Conservation (phyloP, 805 yeast genomes). For the Cyberlindnera maritima region DNA sequence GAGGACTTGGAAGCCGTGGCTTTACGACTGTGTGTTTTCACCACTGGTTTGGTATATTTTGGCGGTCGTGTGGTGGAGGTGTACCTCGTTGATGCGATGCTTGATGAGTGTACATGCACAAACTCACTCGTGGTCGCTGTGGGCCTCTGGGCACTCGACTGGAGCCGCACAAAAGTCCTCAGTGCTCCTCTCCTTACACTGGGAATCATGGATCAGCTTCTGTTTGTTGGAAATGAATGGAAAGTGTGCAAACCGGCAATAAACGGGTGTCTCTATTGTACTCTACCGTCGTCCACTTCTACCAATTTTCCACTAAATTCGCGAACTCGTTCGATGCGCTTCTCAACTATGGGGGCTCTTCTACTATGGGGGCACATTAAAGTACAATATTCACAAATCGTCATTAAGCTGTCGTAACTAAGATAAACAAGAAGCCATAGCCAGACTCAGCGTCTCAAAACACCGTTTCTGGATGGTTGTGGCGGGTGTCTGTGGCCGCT, state of each 20-base stretch:
- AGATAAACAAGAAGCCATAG: too few relatives aligned
- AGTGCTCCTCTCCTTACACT: background rate
- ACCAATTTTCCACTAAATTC: background rate
- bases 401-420: too few relatives aligned
- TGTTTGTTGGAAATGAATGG: background rate
- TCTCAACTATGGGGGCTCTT: background rate
- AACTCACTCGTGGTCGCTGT: background rate
- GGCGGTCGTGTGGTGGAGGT: background rate
- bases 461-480: constrained; percentile 26
- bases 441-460: constrained; percentile 20
- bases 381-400: too few relatives aligned
- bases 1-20: background rate
- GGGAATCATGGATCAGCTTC: background rate
- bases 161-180: constrained; percentile 1
- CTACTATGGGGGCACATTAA: background rate
- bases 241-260: background rate
- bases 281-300: background rate
- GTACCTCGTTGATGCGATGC: background rate
- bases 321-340: background rate
- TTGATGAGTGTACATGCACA: background rate
- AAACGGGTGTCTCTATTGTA: too few relatives aligned
- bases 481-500: constrained; percentile 17
- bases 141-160: background rate
- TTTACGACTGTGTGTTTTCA: background rate
- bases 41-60: background rate